Evolutionary conservation across 2,329 filamentous ascomycete species (phyloP).

Genomic region (Zelopaecilomyces penicillatus): DNA sequence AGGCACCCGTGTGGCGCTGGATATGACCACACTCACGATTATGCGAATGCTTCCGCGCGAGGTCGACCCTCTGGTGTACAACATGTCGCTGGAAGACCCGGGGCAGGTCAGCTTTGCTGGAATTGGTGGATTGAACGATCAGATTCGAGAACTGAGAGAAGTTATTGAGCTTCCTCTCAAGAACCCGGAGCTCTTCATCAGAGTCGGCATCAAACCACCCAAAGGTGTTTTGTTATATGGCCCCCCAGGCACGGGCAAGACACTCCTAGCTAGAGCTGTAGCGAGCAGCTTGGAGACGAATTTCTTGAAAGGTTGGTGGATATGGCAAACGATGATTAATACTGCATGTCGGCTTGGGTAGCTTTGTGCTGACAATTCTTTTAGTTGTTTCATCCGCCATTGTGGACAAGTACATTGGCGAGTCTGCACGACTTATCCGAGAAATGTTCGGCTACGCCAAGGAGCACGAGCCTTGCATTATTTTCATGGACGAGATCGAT

Average conservation of each 20-base stretch:
- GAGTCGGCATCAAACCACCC: constrained; percentile 97
- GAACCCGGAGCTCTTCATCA: constrained; percentile 93
- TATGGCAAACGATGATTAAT: neutral
- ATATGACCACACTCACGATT: constrained; percentile 99
- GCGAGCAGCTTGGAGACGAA: constrained; percentile 96
- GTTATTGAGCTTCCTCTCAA: constrained; percentile 97
- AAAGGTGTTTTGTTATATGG: constrained; percentile 96
- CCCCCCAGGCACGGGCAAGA: constrained; percentile 95
- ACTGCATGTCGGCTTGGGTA: neutral
- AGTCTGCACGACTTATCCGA: constrained; percentile 91
- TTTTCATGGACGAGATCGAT: constrained; percentile 99
- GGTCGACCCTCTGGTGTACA: constrained; percentile 97
- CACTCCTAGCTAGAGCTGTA: constrained; percentile 84
- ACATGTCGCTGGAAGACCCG: constrained; percentile 98
- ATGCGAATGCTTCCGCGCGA: constrained; percentile 99
- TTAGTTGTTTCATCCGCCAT: constrained; percentile 95
- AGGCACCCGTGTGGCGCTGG: constrained; percentile 90
- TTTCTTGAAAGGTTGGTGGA: constrained; percentile 76
- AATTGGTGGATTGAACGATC: constrained; percentile 95
- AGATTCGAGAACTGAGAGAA: constrained; percentile 93
- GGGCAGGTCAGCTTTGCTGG: constrained; percentile 96
- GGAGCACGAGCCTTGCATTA: constrained; percentile 98
- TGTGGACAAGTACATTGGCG: constrained; percentile 98
- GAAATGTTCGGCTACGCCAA: constrained; percentile 99
- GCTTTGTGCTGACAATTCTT: constrained; percentile 12